phyloP scores from a whole-genome alignment of 805 yeast species.

The Blastobotrys parvus region DNA sequence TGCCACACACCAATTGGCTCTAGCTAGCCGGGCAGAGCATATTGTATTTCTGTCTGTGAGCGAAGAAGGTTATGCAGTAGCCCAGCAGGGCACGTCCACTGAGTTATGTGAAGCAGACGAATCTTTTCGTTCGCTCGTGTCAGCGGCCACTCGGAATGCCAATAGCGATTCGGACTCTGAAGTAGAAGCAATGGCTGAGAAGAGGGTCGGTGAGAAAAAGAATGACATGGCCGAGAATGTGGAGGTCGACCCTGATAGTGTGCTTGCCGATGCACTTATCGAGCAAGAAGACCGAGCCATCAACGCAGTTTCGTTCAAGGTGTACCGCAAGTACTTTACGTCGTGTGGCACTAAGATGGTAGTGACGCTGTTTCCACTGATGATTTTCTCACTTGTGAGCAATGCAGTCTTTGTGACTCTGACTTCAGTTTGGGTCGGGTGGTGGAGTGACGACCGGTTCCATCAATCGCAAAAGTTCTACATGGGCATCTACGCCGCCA shows the following conservation, averaged over 20 bases:
- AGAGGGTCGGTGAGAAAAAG: conserved; percentile 19
- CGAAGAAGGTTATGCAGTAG: conserved; percentile 66
- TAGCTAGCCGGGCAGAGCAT: conserved; percentile 77
- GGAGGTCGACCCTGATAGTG: conserved; percentile 14
- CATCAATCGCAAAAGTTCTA: conserved; percentile 42
- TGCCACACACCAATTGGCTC: conserved; percentile 88
- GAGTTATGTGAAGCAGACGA: conserved; percentile 40
- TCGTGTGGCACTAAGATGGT: conserved; percentile 41
- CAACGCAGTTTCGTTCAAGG: conserved; percentile 23
- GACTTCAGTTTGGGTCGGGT: conserved; percentile 4
- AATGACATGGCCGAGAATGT: conserved; percentile 16
- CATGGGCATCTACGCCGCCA: conserved; percentile 48
- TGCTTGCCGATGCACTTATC: conserved; percentile 11
- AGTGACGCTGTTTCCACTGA: conserved; percentile 36
- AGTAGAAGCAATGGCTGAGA: conserved; percentile 21
- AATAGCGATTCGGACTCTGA: background rate
- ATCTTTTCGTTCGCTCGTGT: conserved; percentile 39
- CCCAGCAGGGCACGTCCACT: conserved; percentile 51
- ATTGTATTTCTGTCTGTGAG: conserved; percentile 64
- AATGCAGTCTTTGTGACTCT: conserved; percentile 3
- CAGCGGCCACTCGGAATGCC: conserved; percentile 14
- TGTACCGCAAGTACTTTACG: conserved; percentile 42
- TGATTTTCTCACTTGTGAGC: conserved; percentile 37
- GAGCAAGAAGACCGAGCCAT: conserved; percentile 11
- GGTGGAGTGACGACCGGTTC: conserved; percentile 35